These are phyloP conservation scores for Plasmopara muralis DNA, from an alignment of 352 stramenopile genomes.

Conservation along the genomic window DNA sequence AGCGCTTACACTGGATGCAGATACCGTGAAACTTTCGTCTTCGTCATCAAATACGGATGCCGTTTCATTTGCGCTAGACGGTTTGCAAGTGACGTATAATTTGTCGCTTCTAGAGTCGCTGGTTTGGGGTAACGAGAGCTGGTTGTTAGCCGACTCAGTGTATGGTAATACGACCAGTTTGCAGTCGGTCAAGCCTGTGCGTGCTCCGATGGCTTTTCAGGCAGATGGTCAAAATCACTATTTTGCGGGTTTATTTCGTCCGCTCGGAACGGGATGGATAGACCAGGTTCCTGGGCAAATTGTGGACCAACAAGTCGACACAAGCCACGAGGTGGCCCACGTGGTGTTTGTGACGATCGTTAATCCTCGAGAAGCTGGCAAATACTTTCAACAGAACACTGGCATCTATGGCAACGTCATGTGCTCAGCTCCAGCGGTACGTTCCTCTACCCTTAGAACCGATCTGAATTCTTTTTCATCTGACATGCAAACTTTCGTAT, in stretches of 20 bases:
- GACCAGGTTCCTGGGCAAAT: slow-evolving; percentile 48
- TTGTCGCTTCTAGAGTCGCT: slow-evolving; percentile 64
- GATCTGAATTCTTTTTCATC: neutral
- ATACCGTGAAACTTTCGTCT: slow-evolving; percentile 10
- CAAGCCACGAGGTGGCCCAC: slow-evolving; percentile 36
- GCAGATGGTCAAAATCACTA: slow-evolving; percentile 42
- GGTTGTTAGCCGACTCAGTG: slow-evolving; percentile 34
- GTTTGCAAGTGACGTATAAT: slow-evolving; percentile 56
- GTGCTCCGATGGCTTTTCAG: slow-evolving; percentile 38
- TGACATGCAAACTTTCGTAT: slow-evolving; percentile 8
- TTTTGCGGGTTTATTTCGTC: slow-evolving; percentile 56
- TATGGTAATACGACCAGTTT: slow-evolving; percentile 29
- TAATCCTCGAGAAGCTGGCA: slow-evolving; percentile 55
- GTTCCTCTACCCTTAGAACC: neutral
- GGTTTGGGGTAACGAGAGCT: slow-evolving; percentile 63
- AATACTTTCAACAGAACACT: slow-evolving; percentile 61
- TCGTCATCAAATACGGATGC: slow-evolving; percentile 19
- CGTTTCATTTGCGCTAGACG: slow-evolving; percentile 20
- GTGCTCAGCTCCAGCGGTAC: slow-evolving; percentile 62
- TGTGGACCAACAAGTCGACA: slow-evolving; percentile 51
- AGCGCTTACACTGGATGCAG: slow-evolving; percentile 34
- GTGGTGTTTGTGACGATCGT: slow-evolving; percentile 47
- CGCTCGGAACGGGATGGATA: slow-evolving; percentile 45
- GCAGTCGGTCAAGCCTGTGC: slow-evolving; percentile 31
- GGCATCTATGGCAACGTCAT: slow-evolving; percentile 62